Evolutionary conservation across 2,329 filamentous ascomycete genomes (phyloP).

Genomic region (Fusarium globosum): DNA sequence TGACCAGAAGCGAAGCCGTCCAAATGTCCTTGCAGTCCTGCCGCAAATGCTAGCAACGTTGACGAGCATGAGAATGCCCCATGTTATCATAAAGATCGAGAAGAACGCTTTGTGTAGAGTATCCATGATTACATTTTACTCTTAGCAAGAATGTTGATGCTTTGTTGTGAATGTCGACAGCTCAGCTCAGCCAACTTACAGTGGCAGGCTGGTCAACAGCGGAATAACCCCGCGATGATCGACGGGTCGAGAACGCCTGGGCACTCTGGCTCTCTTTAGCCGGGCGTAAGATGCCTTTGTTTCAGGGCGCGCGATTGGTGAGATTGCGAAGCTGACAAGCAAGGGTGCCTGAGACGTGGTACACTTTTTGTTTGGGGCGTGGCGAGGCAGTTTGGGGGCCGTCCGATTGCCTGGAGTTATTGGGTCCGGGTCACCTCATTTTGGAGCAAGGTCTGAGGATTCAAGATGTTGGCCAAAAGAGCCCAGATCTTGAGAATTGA

Average conservation of each 20-base stretch:
- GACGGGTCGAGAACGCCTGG: conserved; percentile 7
- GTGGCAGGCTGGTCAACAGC: neutral
- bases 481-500: neutral
- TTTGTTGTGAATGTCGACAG: neutral
- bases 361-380: neutral
- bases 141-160: neutral
- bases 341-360: neutral
- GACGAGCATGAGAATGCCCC: neutral
- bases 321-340: neutral
- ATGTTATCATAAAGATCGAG: conserved; percentile 15
- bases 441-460: fast-evolving
- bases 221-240: conserved; percentile 15
- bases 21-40: neutral
- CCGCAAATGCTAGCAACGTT: neutral
- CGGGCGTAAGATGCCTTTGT: conserved; percentile 15
- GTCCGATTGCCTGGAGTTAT: neutral
- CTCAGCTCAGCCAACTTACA: neutral
- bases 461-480: neutral
- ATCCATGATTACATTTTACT: neutral
- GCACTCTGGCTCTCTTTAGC: neutral
- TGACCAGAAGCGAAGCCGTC: conserved; percentile 12
- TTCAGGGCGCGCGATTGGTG: conserved; percentile 5
- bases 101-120: conserved; percentile 17
- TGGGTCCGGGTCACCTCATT: neutral
- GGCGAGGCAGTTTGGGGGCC: neutral